phyloP scores from a whole-genome alignment of 163 green algal genomes.

The Coccomyxa subellipsoidea region DNA sequence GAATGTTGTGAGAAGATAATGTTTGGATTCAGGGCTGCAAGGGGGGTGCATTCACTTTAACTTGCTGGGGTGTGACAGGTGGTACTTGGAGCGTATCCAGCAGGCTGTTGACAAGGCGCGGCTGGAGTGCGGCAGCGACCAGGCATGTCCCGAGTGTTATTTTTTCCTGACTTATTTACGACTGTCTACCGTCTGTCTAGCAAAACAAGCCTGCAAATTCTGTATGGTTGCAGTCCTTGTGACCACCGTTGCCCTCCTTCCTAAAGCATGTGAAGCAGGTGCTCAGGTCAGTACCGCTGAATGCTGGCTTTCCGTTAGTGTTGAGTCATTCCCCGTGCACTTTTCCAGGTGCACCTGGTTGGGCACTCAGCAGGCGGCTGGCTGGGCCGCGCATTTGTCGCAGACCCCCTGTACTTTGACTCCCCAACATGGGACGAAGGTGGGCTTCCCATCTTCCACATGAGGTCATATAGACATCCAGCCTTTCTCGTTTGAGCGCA shows the following conservation, averaged over 20 bases:
- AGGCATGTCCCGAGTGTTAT: too few species aligned
- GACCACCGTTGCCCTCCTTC: too few species aligned
- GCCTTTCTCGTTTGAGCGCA: too few species aligned
- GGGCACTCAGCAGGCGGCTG: slow-evolving; percentile 51
- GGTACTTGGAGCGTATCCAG: slow-evolving; percentile 46
- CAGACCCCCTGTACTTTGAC: slow-evolving; percentile 29
- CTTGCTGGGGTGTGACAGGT: too few species aligned
- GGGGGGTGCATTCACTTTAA: too few species aligned
- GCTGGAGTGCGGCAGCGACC: slow-evolving; percentile 21
- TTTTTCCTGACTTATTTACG: too few species aligned
- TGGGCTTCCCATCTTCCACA: neutral
- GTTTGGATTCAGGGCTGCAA: too few species aligned
- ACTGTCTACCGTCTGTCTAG: too few species aligned
- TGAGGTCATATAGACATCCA: neutral
- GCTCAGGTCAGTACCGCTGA: too few species aligned
- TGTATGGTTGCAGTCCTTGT: neutral
- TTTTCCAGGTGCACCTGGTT: slow-evolving; percentile 23
- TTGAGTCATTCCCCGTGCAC: neutral
- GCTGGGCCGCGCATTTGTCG: slow-evolving; percentile 48
- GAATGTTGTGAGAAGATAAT: too few species aligned
- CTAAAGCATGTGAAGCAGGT: too few species aligned
- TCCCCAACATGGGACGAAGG: neutral
- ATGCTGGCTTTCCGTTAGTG: neutral
- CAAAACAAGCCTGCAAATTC: slow-evolving; percentile 1
- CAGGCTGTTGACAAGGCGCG: slow-evolving; percentile 34